These are phyloP conservation scores for Terana coerulea DNA, from an alignment of 768 basidiomycete genomes.

Conservation along the genomic window DNA sequence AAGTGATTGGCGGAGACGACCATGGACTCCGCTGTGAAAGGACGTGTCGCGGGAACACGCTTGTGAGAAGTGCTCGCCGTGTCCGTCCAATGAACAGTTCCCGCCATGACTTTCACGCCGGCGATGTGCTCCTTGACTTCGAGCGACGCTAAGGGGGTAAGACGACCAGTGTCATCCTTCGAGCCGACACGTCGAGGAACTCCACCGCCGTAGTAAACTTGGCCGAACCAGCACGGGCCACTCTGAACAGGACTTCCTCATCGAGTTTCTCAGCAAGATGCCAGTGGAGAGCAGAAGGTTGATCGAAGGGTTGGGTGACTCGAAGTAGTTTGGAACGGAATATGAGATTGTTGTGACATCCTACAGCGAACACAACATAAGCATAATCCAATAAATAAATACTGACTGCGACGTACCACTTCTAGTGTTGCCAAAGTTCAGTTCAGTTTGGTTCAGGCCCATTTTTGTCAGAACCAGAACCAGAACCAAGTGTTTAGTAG, in stretches of 20 bases:
- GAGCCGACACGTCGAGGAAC: constrained; percentile 17
- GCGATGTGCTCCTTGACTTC: neutral
- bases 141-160: constrained; percentile 12
- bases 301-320: constrained; percentile 21
- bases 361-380: no score
- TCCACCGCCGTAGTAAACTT: constrained; percentile 12
- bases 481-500: no score
- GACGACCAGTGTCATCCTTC: constrained; percentile 20
- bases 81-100: constrained; percentile 3
- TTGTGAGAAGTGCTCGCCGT: neutral
- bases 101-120: constrained; percentile 22
- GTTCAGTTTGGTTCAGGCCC: no score
- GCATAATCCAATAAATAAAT: no score
- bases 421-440: no score
- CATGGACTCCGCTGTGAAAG: neutral
- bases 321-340: constrained; percentile 26
- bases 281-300: constrained; percentile 8
- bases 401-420: no score
- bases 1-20: neutral
- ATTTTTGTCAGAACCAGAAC: no score
- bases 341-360: constrained; percentile 27
- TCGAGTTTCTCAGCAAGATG: constrained; percentile 17
- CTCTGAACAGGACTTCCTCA: constrained; percentile 21
- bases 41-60: neutral
- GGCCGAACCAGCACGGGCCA: constrained; percentile 16